Base-by-base conservation (phyloP, 1,284 basidiomycete genomes). In the Tylopilus sp. region DNA sequence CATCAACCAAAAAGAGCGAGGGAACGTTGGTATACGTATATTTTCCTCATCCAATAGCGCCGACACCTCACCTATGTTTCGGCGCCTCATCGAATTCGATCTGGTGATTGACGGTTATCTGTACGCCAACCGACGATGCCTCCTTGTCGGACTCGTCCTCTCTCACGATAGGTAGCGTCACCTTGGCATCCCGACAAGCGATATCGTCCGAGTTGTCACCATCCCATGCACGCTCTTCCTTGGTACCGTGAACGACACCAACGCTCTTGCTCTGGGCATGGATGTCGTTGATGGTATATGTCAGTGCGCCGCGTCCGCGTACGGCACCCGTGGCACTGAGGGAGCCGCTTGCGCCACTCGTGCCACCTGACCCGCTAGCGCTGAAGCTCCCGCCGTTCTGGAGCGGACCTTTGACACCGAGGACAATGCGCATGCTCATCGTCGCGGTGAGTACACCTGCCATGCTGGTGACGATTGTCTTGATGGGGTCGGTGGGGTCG, bases 341-440 rank as follows among this genome's bases (percentile, higher is more conserved):
- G 49, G 51, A 69, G 53, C 59, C 73, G 56, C 58, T 69, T 2
- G 56, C 55, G 19, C 60, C 58, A 13, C 57, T 64, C 34, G 65
- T 64, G 56, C 59, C 75, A 66, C 43, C 79, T 71, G 65, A 79
- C 59, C 65, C 78, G 71, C 66, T 79, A 67, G 34, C 75, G 74
- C 21, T 74, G 64, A 87, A 89, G 30, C 75, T 73, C 16, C 87
- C 87, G 34, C 88, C 87, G 28, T 76, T 66, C 21, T 71, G 74
- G 61, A 90, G 84, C 12, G 78, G 69, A 33, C 87, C 87, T 47
- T 84, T 82, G 46, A 90, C 83, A 54, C 79, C 77, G 57, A 91
- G 83, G 56, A 91, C 76, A 71, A 91, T 89, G 57, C 88, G 86
- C 59, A 90, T 81, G 23, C 82, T 79, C 88, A 90, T 90, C 11